These are phyloP conservation scores for Perilla frutescens DNA, from an alignment of 257 asterid genomes.

Conservation along the genomic window DNA sequence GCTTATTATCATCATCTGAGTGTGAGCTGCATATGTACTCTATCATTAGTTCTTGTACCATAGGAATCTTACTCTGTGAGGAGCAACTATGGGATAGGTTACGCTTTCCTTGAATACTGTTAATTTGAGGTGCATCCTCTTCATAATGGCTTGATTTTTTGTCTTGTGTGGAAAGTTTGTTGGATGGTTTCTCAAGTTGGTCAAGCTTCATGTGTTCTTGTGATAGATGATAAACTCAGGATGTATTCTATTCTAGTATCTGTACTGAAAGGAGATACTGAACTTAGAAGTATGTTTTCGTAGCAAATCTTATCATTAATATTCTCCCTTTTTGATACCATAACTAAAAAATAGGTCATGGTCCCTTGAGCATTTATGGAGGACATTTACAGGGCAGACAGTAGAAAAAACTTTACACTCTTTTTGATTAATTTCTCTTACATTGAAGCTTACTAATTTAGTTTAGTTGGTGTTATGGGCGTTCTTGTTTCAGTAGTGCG, in stretches of 20 bases:
- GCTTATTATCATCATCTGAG: constrained; percentile 2
- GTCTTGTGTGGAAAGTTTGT: constrained; percentile 17
- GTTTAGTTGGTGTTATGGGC: constrained; percentile 3
- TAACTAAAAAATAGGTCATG: background rate
- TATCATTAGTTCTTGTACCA: background rate
- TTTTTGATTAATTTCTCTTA: constrained; percentile 20
- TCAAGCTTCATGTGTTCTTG: constrained; percentile 15
- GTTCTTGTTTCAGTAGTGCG: background rate
- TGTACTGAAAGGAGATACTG: constrained; percentile 11
- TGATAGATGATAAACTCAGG: constrained; percentile 5
- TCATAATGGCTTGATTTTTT: background rate
- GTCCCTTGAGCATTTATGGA: constrained; percentile 14
- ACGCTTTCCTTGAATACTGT: constrained; percentile 8
- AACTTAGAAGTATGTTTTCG: constrained; percentile 14
- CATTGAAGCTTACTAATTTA: constrained; percentile 20
- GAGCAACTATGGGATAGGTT: constrained; percentile 2
- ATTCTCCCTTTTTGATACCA: constrained; percentile 4
- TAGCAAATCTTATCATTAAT: constrained; percentile 1
- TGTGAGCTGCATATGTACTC: background rate
- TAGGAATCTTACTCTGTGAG: constrained; percentile 22
- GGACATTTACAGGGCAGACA: constrained; percentile 19
- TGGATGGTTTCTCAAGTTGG: constrained; percentile 28
- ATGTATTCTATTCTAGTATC: constrained; percentile 21
- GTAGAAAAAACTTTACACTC: constrained; percentile 1
- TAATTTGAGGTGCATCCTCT: constrained; percentile 3